Base-by-base conservation (phyloP, 108 stramenopile species). In the Cyclotella sp. region DNA sequence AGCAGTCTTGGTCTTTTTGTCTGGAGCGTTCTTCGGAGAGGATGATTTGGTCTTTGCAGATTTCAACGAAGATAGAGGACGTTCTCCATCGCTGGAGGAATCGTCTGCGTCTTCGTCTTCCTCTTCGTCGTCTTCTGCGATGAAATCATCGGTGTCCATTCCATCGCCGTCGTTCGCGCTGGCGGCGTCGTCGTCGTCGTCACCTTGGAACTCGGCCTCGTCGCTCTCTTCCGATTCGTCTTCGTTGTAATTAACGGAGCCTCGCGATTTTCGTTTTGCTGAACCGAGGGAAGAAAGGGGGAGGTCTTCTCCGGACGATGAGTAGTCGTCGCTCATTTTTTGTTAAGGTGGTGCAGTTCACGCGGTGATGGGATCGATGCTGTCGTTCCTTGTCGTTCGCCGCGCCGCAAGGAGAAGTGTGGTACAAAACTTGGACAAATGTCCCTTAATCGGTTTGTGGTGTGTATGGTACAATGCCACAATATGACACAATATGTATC, bases 41-140 rank as follows among this genome's bases (percentile, higher is more conserved):
- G 79, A 45, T 19, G 75, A 69, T 63, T 74, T 74, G 15, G 81
- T 16, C 73, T 79, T 66, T 39, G 66, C 22, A 9, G 69, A 76
- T 63, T 89, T 89, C 64, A 92, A 77, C 30, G 81, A 21, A 8
- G 89, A 70, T 8, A 95, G 78, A 28, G 91, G 94, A 57, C 86
- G 18, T 14, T 18, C 82, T 73, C 92, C 91, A 29, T 92, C 91
- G 73, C 82, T 83, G 65, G 71, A 72, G 46, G 77, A 76, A 43
- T 67, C 68, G 39, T 40, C 42, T 44, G 62, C 74, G 27, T 73
- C 77, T 8, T 44, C 76, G 29, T 80, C 72, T 7, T 80, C 72
- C 10, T 73, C 72, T 51, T 81, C 79, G 30, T 71, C 73, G 52
- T 67, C 70, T 22, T 69, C 68, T 11, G 30, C 76, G n/a, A 64